A percentile compares a stretch with the other conserved stretches of the same genome.
These are phyloP conservation scores for Ophiostoma novo-ulmi DNA, from an alignment of 2,329 filamentous ascomycete species.

Conservation along the genomic window DNA sequence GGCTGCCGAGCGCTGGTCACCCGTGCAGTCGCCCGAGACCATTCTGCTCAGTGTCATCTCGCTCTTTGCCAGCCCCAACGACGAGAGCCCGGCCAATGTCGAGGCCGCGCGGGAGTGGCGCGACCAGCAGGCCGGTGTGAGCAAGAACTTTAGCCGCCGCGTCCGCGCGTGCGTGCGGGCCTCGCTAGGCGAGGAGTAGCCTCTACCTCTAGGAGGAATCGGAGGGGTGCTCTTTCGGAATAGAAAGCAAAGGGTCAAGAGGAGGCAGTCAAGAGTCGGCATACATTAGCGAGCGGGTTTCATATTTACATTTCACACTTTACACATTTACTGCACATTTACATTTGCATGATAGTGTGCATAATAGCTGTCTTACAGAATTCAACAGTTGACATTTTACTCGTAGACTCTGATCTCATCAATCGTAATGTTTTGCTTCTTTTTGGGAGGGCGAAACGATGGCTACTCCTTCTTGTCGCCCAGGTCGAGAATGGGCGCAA, in stretches of 20 bases:
- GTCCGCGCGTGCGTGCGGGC: conserved; percentile 75
- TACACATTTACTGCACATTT: background rate
- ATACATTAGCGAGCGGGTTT: background rate
- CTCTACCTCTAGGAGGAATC: too few relatives aligned
- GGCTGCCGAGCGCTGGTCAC: conserved; percentile 85
- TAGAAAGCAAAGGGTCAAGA: too few relatives aligned
- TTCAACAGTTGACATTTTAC: background rate
- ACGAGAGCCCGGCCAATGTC: conserved; percentile 91
- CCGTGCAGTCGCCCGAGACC: conserved; percentile 91
- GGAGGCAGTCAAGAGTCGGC: background rate
- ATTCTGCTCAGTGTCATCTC: conserved; percentile 90
- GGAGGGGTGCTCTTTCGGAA: background rate
- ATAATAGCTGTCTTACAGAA: background rate
- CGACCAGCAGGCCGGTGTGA: conserved; percentile 60
- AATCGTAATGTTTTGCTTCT: background rate
- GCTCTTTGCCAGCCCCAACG: conserved; percentile 86
- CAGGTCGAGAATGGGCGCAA: conserved; percentile 63
- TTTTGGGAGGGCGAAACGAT: background rate
- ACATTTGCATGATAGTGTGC: background rate
- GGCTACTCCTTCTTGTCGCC: conserved; percentile 14
- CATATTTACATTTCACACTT: too few relatives aligned
- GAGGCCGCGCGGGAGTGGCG: conserved; percentile 87
- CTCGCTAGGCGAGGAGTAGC: conserved; percentile 65
- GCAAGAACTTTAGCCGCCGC: conserved; percentile 69
- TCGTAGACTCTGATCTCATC: background rate